Percentiles rank a stretch among this genome's conserved stretches.
Evolutionary conservation across 208 protist genomes (phyloP).

Genomic region (Leishmania mexicana): DNA sequence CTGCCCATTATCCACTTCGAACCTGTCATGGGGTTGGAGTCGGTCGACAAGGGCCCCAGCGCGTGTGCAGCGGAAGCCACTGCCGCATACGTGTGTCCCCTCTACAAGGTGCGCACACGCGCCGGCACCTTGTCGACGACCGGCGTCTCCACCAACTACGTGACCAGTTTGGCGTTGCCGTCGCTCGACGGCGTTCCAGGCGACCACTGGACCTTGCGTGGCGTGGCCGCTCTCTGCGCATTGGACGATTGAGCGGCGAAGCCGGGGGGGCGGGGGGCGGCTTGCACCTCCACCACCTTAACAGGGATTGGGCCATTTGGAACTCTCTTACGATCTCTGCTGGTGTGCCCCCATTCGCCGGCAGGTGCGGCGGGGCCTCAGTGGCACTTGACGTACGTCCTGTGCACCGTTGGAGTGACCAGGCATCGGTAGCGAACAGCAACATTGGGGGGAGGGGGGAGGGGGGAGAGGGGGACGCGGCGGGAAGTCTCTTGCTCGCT

Average conservation of each 20-base stretch:
- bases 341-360: neutral
- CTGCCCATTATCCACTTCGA: conserved; percentile 91
- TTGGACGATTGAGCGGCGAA: conserved; percentile 68
- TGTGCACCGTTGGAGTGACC: neutral
- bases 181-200: conserved; percentile 53
- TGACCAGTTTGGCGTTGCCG: conserved; percentile 79
- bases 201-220: conserved; percentile 92
- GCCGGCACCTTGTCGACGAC: conserved; percentile 91
- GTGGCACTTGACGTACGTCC: neutral
- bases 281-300: neutral
- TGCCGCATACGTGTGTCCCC: conserved; percentile 81
- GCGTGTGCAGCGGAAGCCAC: conserved; percentile 2
- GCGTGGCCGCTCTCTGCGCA: conserved; percentile 90
- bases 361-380: neutral
- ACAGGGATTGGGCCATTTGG: neutral
- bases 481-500: neutral
- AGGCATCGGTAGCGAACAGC: neutral
- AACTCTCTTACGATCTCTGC: neutral
- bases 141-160: conserved; percentile 92
- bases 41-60: conserved; percentile 1
- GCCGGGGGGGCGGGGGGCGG: neutral
- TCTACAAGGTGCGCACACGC: conserved; percentile 93
- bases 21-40: conserved; percentile 57
- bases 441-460: neutral
- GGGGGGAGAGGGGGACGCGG: neutral